phyloP scores from a whole-genome alignment of 192 early-diverging fungal species.

The Anaeromyces robustus region DNA sequence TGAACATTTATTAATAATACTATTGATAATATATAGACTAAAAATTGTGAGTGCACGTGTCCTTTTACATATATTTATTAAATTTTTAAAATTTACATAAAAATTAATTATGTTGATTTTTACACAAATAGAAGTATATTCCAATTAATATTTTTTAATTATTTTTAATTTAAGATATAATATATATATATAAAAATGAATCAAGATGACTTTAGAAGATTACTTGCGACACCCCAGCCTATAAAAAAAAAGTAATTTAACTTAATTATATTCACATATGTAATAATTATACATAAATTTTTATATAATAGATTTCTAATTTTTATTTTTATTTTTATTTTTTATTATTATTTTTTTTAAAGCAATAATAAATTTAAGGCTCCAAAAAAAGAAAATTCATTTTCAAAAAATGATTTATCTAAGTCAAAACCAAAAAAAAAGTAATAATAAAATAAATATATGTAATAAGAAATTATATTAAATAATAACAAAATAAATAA shows the following conservation, averaged over 20 bases:
- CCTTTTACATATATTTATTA: background rate
- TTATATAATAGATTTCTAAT: background rate
- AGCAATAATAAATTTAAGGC: conserved; percentile 2
- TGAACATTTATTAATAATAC: background rate
- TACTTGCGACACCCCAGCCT: conserved; percentile 53
- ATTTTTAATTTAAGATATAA: no score
- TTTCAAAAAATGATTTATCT: conserved; percentile 13
- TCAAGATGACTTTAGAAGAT: conserved; percentile 67
- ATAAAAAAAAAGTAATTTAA: conserved; percentile 2
- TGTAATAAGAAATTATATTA: conserved; percentile 22
- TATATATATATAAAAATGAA: conserved; percentile 21
- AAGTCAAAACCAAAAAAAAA: conserved; percentile 10
- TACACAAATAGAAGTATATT: no score
- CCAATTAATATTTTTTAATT: no score
- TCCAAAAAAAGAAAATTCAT: conserved; percentile 5
- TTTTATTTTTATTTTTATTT: background rate
- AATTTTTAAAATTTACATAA: background rate
- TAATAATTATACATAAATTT: background rate
- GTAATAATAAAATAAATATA: conserved; percentile 21
- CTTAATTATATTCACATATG: background rate
- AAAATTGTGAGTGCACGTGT: background rate
- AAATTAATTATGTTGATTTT: no score
- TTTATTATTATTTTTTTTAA: background rate
- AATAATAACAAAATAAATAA: no score
- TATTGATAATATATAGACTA: background rate